phyloP scores from a whole-genome alignment of 345 rosid genomes.

The Linum trigynum region DNA sequence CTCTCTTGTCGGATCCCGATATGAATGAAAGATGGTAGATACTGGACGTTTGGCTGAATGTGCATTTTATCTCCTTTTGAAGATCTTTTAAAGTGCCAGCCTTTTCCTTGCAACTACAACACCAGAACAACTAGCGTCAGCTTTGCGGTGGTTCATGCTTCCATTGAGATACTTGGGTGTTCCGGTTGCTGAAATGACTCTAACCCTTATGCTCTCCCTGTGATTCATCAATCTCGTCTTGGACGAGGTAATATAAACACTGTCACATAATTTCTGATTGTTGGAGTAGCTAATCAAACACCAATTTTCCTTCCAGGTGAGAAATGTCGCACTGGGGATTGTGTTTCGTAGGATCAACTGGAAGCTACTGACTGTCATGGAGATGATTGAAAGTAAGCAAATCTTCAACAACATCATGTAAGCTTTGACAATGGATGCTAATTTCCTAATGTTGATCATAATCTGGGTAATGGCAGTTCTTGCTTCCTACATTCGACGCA shows the following conservation, averaged over 20 bases:
- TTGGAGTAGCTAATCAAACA: neutral
- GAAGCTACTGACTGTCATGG: constrained; percentile 65
- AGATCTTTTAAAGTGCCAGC: constrained; percentile 91
- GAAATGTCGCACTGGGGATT: constrained; percentile 76
- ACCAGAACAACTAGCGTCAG: constrained; percentile 85
- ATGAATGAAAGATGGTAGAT: no score
- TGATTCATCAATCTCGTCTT: constrained; percentile 83
- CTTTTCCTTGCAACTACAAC: constrained; percentile 87
- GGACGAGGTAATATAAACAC: constrained; percentile 71
- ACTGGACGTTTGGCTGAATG: no score
- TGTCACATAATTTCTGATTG: neutral
- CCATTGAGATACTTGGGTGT: constrained; percentile 66
- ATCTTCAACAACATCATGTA: neutral
- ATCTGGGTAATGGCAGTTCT: constrained; percentile 51
- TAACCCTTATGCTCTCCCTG: constrained; percentile 78
- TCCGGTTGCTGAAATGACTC: constrained; percentile 80
- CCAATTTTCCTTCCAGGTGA: constrained; percentile 36
- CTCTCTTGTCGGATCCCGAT: no score
- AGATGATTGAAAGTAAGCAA: constrained; percentile 73
- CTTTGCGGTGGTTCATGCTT: constrained; percentile 77
- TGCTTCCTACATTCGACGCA: constrained; percentile 65
- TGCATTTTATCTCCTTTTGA: constrained; percentile 20
- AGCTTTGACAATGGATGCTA: neutral
- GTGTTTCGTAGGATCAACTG: constrained; percentile 89
- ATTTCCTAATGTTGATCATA: constrained; percentile 1